phyloP scores from a whole-genome alignment of 1,284 basidiomycete species.

The Ganoderma sinense region DNA sequence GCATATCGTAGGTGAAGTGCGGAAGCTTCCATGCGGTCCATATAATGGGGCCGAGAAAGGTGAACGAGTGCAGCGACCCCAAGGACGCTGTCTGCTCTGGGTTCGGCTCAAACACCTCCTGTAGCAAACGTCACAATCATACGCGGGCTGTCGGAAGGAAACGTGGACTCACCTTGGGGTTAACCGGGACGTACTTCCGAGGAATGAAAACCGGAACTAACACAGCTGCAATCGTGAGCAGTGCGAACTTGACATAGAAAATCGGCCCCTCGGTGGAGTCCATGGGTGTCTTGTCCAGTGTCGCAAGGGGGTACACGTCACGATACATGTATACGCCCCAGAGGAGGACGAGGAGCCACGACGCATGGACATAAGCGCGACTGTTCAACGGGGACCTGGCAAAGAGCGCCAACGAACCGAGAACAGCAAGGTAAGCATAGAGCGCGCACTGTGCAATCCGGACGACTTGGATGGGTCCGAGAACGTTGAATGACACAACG shows the following conservation, averaged over 20 bases:
- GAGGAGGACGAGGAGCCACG: slow-evolving; percentile 18
- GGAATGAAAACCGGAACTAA: slow-evolving; percentile 54
- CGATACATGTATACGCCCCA: slow-evolving; percentile 55
- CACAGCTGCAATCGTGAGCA: slow-evolving; percentile 50
- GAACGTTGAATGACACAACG: background rate
- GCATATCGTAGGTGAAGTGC: slow-evolving; percentile 41
- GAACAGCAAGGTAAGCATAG: slow-evolving; percentile 21
- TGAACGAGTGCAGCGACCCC: slow-evolving; percentile 40
- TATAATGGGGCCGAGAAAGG: slow-evolving; percentile 43
- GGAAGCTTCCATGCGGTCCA: slow-evolving; percentile 38
- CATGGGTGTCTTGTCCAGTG: slow-evolving; percentile 45
- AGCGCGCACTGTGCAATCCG: slow-evolving; percentile 6
- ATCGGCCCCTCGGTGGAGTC: slow-evolving; percentile 46
- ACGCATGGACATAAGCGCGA: slow-evolving; percentile 18
- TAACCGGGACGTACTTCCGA: slow-evolving; percentile 51
- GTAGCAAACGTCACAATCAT: background rate
- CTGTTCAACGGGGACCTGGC: background rate
- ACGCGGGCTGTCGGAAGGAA: too few relatives aligned
- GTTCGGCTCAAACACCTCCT: slow-evolving; percentile 37
- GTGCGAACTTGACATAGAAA: slow-evolving; percentile 44
- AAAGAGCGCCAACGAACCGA: slow-evolving; percentile 5
- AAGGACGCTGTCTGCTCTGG: slow-evolving; percentile 48
- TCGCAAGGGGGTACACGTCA: slow-evolving; percentile 58
- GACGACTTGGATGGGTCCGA: background rate
- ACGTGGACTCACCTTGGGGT: slow-evolving; percentile 42